A percentile compares a stretch with the other conserved stretches of the same genome.
phyloP scores from a whole-genome alignment of 768 basidiomycete species.

The Naematelia aurantialba region DNA sequence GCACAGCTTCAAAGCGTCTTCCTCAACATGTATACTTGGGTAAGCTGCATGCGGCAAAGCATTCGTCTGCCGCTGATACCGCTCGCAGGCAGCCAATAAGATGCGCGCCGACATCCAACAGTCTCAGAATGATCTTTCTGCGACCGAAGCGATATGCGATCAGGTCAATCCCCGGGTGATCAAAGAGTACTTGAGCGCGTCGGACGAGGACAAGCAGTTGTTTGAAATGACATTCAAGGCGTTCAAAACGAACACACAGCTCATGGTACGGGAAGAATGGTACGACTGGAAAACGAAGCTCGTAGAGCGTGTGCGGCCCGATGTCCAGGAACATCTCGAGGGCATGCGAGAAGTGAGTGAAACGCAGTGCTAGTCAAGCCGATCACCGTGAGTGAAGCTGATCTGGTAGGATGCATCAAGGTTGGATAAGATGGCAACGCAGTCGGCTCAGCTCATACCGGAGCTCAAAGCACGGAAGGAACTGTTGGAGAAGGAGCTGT shows the following conservation, averaged over 20 bases:
- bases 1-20: slow-evolving; percentile 38
- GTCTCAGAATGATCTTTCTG: slow-evolving; percentile 14
- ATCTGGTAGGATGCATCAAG: slow-evolving; percentile 36
- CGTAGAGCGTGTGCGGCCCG: slow-evolving; percentile 36
- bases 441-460: slow-evolving; percentile 31
- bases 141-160: slow-evolving; percentile 19
- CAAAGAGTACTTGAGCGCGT: slow-evolving; percentile 47
- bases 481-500: slow-evolving; percentile 41
- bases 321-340: slow-evolving; percentile 28
- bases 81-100: slow-evolving; percentile 40
- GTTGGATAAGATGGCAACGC: slow-evolving; percentile 22
- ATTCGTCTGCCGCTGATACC: neutral
- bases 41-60: slow-evolving; percentile 16
- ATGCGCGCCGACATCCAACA: slow-evolving; percentile 41
- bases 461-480: slow-evolving; percentile 36
- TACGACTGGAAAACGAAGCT: slow-evolving; percentile 48
- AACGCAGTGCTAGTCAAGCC: neutral
- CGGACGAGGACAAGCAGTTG: slow-evolving; percentile 48
- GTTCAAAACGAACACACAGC: slow-evolving; percentile 48
- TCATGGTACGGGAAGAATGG: slow-evolving; percentile 46
- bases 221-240: slow-evolving; percentile 46
- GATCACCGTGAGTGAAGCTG: neutral
- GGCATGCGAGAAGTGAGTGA: slow-evolving; percentile 40
- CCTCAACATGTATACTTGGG: slow-evolving; percentile 49
- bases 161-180: slow-evolving; percentile 46